Evolutionary conservation across 2,329 filamentous ascomycete species (phyloP).

Genomic region (Sclerotinia borealis): DNA sequence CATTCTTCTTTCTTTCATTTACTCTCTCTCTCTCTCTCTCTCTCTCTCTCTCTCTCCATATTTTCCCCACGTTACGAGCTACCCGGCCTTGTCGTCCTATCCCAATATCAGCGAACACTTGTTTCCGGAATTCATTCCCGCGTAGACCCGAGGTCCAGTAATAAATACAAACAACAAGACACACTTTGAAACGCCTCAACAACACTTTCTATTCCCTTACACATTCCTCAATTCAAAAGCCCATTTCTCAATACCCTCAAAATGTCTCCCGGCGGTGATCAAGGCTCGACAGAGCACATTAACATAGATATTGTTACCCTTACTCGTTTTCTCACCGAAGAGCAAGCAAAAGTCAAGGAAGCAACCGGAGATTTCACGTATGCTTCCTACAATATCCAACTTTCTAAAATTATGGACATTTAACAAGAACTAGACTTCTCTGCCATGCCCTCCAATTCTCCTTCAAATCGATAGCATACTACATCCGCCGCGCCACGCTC

Average conservation of each 20-base stretch:
- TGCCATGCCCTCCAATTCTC: constrained; percentile 98
- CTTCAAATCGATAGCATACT: constrained; percentile 99
- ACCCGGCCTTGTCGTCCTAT: not conserved
- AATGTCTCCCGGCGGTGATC: constrained; percentile 24
- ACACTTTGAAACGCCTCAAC: not conserved
- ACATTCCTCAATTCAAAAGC: not conserved
- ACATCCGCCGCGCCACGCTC: constrained; percentile 90
- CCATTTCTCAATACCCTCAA: constrained; percentile 14
- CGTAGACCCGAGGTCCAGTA: constrained; percentile 28
- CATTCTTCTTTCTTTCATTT: not conserved
- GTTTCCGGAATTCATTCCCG: constrained; percentile 18
- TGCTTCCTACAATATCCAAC: constrained; percentile 28
- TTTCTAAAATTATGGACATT: not conserved
- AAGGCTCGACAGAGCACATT: constrained; percentile 62
- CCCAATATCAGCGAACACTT: constrained; percentile 5
- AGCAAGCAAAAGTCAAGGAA: constrained; percentile 87
- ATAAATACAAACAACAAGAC: constrained; percentile 8
- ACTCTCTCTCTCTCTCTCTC: not conserved
- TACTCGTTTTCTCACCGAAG: constrained; percentile 91
- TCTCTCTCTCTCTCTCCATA: not conserved
- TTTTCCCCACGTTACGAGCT: not conserved
- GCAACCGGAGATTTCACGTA: constrained; percentile 99
- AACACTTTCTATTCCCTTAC: not conserved
- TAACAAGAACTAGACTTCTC: constrained; percentile 58
- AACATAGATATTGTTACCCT: constrained; percentile 96